Conservation (phyloP, 1,139 yeast species). For the Meyerozyma carpophila region DNA sequence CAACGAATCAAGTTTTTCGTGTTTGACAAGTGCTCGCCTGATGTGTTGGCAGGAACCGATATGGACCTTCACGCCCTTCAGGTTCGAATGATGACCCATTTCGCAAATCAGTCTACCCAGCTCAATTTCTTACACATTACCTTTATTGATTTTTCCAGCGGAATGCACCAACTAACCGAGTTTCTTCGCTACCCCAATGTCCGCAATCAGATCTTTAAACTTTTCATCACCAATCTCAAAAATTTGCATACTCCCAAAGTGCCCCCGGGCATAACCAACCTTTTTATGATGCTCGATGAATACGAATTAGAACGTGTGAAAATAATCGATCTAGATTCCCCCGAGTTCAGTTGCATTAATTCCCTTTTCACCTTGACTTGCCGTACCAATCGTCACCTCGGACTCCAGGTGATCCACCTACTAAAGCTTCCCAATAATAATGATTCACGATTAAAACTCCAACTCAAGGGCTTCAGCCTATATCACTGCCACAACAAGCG, state of each 20-base stretch:
- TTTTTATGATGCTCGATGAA: conserved; percentile 31
- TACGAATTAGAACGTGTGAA: conserved; percentile 14
- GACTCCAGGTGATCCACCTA: conserved; percentile 23
- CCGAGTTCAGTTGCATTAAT: conserved; percentile 16
- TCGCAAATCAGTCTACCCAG: conserved; percentile 20
- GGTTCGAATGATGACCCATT: conserved; percentile 20
- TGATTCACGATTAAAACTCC: conserved; percentile 14
- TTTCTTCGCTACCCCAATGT: conserved; percentile 22
- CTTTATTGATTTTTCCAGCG: conserved; percentile 24
- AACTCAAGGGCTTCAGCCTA: conserved; percentile 25
- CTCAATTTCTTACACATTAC: conserved; percentile 32
- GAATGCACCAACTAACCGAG: conserved; percentile 20
- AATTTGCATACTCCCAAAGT: conserved; percentile 22
- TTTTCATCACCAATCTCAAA: conserved; percentile 22
- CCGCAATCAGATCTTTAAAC: conserved; percentile 27
- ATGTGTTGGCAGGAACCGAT: conserved; percentile 11
- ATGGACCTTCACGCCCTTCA: conserved; percentile 11
- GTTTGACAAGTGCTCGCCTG: conserved; percentile 29
- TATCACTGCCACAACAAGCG: conserved; percentile 31
- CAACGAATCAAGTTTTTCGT: conserved; percentile 25
- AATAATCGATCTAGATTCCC: conserved; percentile 17
- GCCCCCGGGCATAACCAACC: conserved; percentile 27
- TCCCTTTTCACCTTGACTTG: conserved; percentile 28
- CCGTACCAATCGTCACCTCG: conserved; percentile 28
- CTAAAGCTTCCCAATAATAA: conserved; percentile 17